Evolutionary conservation across 768 basidiomycete species (phyloP).

Genomic region (Crassisporium funariophilum): DNA sequence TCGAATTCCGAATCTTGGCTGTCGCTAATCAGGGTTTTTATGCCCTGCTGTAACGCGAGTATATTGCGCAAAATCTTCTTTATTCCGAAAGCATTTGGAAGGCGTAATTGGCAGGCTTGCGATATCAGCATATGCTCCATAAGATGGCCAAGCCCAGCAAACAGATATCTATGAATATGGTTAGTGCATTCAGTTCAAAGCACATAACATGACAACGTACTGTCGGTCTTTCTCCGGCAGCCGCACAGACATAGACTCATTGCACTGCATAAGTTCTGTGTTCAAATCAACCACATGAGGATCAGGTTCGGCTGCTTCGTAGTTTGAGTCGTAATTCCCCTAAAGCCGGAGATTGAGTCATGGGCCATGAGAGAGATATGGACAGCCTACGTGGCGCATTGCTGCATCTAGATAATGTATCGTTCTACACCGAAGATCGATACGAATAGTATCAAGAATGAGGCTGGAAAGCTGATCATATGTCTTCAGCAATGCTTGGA

Average conservation of each 20-base stretch:
- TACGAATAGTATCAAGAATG: constrained; percentile 83
- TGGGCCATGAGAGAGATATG: constrained; percentile 7
- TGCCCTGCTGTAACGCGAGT: constrained; percentile 87
- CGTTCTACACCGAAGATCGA: constrained; percentile 84
- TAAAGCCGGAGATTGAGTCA: constrained; percentile 31
- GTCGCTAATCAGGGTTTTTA: constrained; percentile 73
- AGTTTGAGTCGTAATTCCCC: constrained; percentile 84
- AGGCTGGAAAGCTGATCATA: constrained; percentile 88
- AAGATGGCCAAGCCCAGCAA: constrained; percentile 81
- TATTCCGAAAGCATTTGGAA: constrained; percentile 75
- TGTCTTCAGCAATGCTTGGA: constrained; percentile 87
- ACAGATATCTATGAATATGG: constrained; percentile 68
- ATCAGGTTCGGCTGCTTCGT: constrained; percentile 90
- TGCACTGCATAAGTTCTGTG: constrained; percentile 71
- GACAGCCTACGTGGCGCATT: constrained; percentile 63
- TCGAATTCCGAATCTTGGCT: constrained; percentile 69
- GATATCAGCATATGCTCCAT: constrained; percentile 83
- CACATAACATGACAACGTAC: constrained; percentile 44
- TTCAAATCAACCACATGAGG: constrained; percentile 87
- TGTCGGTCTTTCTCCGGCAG: constrained; percentile 65
- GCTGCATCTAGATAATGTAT: constrained; percentile 82
- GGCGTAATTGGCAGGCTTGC: constrained; percentile 68
- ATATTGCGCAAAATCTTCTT: constrained; percentile 89
- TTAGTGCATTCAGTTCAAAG: constrained; percentile 10
- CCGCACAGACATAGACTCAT: constrained; percentile 65